Conservation (phyloP, 2,329 filamentous ascomycete genomes). For the Gnomoniopsis sp. region DNA sequence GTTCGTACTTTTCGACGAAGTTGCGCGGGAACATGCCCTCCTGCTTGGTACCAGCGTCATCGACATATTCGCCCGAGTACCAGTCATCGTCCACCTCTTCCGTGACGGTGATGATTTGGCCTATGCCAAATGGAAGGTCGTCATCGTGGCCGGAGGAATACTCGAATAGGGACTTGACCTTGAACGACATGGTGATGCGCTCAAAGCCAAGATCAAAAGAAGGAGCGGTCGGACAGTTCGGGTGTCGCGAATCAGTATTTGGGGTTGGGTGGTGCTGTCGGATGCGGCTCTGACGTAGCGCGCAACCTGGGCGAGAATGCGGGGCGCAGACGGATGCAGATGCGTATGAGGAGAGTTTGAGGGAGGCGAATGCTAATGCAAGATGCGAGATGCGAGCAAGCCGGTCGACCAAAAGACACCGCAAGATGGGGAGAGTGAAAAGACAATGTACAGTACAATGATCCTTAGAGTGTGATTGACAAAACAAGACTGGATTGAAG, state of each 20-base stretch:
- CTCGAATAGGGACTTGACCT: conserved; percentile 94
- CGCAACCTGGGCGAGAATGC: background rate
- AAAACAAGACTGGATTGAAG: too few relatives aligned
- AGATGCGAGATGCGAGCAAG: background rate
- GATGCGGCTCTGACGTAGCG: conserved; percentile 8
- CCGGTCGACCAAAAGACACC: too few relatives aligned
- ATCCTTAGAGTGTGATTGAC: too few relatives aligned
- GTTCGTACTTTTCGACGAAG: conserved; percentile 96
- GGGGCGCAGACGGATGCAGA: background rate
- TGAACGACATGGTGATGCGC: conserved; percentile 70
- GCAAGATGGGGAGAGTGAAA: too few relatives aligned
- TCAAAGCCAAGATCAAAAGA: conserved; percentile 11
- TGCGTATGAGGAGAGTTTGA: background rate
- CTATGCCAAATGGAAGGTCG: conserved; percentile 80
- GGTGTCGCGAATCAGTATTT: background rate
- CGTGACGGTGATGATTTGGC: conserved; percentile 90
- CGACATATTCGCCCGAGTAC: conserved; percentile 85
- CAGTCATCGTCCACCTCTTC: conserved; percentile 91
- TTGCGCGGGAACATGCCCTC: conserved; percentile 93
- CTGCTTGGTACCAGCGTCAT: conserved; percentile 68
- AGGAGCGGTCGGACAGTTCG: background rate
- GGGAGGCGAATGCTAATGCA: background rate
- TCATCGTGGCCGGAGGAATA: conserved; percentile 92
- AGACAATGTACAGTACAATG: too few relatives aligned
- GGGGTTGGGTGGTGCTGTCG: background rate